Base-by-base conservation (phyloP, 305 asterid genomes). In the Fraxinus angustifolia region DNA sequence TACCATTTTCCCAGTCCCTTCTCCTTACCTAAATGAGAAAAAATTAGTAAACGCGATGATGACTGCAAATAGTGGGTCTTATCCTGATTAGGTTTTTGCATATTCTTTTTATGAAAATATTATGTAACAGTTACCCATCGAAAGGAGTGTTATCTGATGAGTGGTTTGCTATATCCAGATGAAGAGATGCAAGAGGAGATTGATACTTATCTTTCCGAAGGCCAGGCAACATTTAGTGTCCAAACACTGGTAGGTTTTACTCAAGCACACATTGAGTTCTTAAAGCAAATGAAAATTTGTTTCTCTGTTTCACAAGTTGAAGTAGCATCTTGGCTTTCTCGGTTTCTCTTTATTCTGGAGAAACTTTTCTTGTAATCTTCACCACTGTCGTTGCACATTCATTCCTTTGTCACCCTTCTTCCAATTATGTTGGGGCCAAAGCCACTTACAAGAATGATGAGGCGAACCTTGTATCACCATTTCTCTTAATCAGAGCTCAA, bases 131-230 rank as follows among this genome's bases (percentile, higher is more conserved):
- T 80, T 80, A 38, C n/a, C 14, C 30, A 11, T 26, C 6, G 45
- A 31, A 68, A 68, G 3, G 75, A 68, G 17, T 80, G 53, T 81
- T 73, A 82, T 80, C 84, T 86, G 74, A 86, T 75, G 80, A 26
- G 40, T 82, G 56, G 65, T 84, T 76, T 80, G 83, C 56, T 72
- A 74, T 80, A 77, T 90, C 88, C 94, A 95, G 99, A 94, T 73
- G 92, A 89, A 6, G 97, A 92, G 35, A 94, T 94, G 99, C 98
- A 93, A 86, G 88, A 82, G 87, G 97, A 94, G 88, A 96, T 96
- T 42, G 94, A 94, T 84, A 76, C 92, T 73, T 87, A 91, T 85
- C 80, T 92, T 60, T 86, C 93, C 77, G 81, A 89, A 85, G 97
- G 99, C 86, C 89, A 83, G 82, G 97, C 97, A 38, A 80, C 89